Evolutionary conservation across 768 basidiomycete species (phyloP), one percentile per base, ranked within the genome.

Genomic region (Guyanaporus albipodus): DNA sequence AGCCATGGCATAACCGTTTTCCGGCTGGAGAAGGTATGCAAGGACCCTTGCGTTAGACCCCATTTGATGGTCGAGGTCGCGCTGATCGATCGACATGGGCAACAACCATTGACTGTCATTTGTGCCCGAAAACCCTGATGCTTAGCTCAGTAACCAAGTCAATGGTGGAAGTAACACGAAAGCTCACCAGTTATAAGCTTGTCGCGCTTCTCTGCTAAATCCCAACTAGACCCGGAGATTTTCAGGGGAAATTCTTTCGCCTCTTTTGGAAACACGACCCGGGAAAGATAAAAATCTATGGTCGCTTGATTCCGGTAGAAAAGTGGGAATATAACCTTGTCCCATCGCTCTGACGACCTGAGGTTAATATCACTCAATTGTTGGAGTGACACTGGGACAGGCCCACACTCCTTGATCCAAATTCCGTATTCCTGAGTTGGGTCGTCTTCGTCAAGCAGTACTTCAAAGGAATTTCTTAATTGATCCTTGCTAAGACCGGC

Each of bases 31-130:
- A n/a, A 68, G 56, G 18, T 60, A 59, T 2, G 52, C 33, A 10
- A 68, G 50, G 31, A 59, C 53, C 50, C 54, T 64, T 0, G 78
- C 78, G 36, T 76, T 77, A 3, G 75, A 77, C 27, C 67, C 60
- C 6, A 32, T 23, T 23, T 67, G 67, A 11, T 53, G 52, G 8
- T 52, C 42, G 3, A 44, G 46, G 17, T 68, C 67, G 12, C 18
- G 33, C 31, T 68, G 66, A 15, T 32, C 17, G 1, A 72, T 66
- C 2, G 67, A 61, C 2, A 45, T 47, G 2, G 70, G 70, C 5
- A 71, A 43, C 8, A 61, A 52, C 44, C 75, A 75, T 11, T 55
- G 64, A 0, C 54, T 48, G 36, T 70, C 69, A 10, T 72, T 67
- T 0, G 70, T 71, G 0, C 71, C 70, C 17, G 69, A 71, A 49